Percentiles rank a stretch among this genome's conserved stretches.
Evolutionary conservation across 352 stramenopile species (phyloP).

Genomic region (Phytophthora rubi): DNA sequence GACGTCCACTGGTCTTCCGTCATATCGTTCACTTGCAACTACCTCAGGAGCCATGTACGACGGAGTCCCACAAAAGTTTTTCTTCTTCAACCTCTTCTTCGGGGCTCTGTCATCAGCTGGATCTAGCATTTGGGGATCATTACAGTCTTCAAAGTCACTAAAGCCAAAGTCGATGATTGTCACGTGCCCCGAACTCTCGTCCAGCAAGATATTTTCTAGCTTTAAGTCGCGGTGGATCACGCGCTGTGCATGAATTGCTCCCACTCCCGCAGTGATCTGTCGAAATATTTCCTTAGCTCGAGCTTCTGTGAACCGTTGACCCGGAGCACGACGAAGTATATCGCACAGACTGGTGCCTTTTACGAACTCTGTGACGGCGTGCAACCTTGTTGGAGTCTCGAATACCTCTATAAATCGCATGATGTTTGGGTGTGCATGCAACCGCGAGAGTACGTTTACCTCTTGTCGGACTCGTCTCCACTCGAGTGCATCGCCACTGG

Average conservation of each 20-base stretch:
- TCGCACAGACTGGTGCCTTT: constrained; percentile 52
- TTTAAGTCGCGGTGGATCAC: constrained; percentile 82
- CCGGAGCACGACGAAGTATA: constrained; percentile 35
- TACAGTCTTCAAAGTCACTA: constrained; percentile 52
- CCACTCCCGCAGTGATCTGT: constrained; percentile 45
- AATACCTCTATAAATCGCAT: constrained; percentile 67
- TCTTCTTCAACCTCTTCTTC: constrained; percentile 37
- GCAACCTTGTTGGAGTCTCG: constrained; percentile 59
- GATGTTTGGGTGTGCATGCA: constrained; percentile 49
- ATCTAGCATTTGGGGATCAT: constrained; percentile 24
- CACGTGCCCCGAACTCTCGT: constrained; percentile 32
- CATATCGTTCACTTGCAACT: constrained; percentile 57
- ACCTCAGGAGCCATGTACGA: constrained; percentile 87
- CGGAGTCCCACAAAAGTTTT: constrained; percentile 80
- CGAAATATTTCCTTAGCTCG: constrained; percentile 49
- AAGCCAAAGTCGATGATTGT: constrained; percentile 81
- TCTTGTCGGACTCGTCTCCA: constrained; percentile 72
- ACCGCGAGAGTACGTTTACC: constrained; percentile 49
- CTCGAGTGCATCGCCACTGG: constrained; percentile 45
- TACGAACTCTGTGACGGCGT: constrained; percentile 64
- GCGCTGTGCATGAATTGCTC: constrained; percentile 53
- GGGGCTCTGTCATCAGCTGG: constrained; percentile 30
- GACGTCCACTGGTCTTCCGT: constrained; percentile 63
- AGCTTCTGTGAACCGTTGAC: constrained; percentile 45
- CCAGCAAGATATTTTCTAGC: constrained; percentile 76